Base-by-base conservation (phyloP, 2,329 filamentous ascomycete genomes). In the Verticillium nonalfalfae region DNA sequence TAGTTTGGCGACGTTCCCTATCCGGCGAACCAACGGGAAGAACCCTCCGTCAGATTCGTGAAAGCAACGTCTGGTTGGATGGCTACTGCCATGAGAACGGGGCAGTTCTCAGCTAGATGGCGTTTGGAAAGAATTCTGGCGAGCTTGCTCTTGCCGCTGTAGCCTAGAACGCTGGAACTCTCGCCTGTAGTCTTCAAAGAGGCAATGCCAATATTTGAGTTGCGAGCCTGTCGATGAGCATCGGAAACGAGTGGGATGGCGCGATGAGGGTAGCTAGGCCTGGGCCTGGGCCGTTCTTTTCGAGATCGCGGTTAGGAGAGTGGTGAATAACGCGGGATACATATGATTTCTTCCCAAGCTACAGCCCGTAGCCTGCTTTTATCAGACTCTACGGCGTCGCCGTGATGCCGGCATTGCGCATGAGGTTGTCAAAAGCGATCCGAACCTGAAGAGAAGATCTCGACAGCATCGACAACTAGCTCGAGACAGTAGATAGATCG, bases 261-360 rank as follows among this genome's bases (percentile, higher is more conserved):
- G 10, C 74, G 69, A 13, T 72, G 71, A 40, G 72, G 70, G 1
- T 66, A 54, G 7, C 60, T 63, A 14, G 62, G 54, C 15, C 56
- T 21, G 14, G 1, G 39, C 35, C 7, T 59, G 40, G 9, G 68
- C 68, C 1, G 74, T 74, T 56, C 65, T 65, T 7, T 68, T 59
- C 57, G 75, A 61, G 0, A 67, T 4, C 1, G 71, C 72, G 6
- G 71, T 39, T 1, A 81, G 67, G 1, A 75, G 69, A 58, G 74
- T 73, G 7, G 73, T 72, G 14, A 83, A 69, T 2, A 79, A 71
- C 3, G 79, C 77, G 59, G 81, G 79, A 15, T 79, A 78, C 34
- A 82, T 64, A 66, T 81, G 76, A 61, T 83, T 83, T 1, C 74
- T 78, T 1, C 75, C 78, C 62, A 82, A 80, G 21, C 61, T 81